These are phyloP conservation scores for Geum urbanum DNA, from an alignment of 306 rosid species.

Conservation along the genomic window DNA sequence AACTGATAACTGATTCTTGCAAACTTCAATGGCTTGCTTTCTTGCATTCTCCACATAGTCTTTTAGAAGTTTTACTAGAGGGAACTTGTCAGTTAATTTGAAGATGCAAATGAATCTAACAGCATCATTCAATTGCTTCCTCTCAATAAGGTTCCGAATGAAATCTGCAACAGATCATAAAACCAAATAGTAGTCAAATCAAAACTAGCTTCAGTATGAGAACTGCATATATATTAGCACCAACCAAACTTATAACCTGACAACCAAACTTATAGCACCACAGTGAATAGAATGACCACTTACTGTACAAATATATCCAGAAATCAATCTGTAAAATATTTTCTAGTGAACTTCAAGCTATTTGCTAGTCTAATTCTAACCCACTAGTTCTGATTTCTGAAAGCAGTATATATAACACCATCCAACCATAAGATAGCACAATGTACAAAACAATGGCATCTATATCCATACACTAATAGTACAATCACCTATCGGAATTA, in stretches of 20 bases:
- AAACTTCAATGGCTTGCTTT: neutral
- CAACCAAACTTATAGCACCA: too few relatives aligned
- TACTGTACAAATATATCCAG: neutral
- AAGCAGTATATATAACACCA: neutral
- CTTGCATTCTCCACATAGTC: constrained; percentile 21
- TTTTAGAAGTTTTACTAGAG: constrained; percentile 32
- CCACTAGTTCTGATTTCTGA: neutral
- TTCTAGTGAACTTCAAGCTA: neutral
- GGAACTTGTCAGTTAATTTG: constrained; percentile 40
- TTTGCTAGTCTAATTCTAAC: neutral
- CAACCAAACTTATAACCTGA: too few relatives aligned
- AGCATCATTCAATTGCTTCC: constrained; percentile 43
- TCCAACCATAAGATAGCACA: neutral
- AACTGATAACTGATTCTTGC: neutral
- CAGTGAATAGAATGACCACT: too few relatives aligned
- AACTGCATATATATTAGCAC: neutral
- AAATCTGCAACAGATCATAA: constrained; percentile 28
- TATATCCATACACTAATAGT: neutral
- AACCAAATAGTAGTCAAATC: neutral
- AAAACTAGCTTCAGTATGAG: neutral
- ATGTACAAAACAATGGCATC: neutral
- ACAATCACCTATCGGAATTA: constrained; percentile 24
- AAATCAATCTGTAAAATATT: neutral
- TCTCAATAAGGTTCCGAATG: constrained; percentile 36
- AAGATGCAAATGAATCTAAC: constrained; percentile 50